Evolutionary conservation across 352 stramenopile genomes (phyloP), one percentile per base, ranked within the genome.

Genomic region (Saprolegnia diclina): DNA sequence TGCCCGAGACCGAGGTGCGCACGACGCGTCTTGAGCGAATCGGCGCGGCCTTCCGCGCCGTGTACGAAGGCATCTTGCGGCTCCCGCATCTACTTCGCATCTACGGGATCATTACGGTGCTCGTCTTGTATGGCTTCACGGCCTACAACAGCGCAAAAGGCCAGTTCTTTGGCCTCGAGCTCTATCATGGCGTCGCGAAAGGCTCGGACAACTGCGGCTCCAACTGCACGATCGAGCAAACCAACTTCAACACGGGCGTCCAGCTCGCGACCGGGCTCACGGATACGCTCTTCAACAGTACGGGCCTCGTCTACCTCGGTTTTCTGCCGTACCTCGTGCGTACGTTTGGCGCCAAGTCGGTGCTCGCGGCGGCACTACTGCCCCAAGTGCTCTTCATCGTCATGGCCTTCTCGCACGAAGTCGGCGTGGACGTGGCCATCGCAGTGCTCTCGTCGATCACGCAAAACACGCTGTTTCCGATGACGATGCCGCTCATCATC

Each of bases 91-190:
- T 73, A 0, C 61, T 89, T 11, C 62, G 69, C 18, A 57, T 83
- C n/a, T 90, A 85, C 63, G 83, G 78, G 56, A 18, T 85, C 9
- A 75, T 88, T 24, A 63, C 85, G 29, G 80, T 88, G 44, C 81
- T 67, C 44, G 66, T 87, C 32, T 68, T 81, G 65, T 88, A 79
- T 65, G 80, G 80, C 6, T 84, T 82, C 64, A 87, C 79, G 14
- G 79, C 79, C 3, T 88, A 88, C 66, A 84, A 84, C 45, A 79
- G 79, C 57, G 85, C 77, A 65, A 88, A 87, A 54, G 79, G 79
- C 0, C 80, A 88, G 56, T 87, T 85, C 37, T 40, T 59, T 19
- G 64, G 48, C 14, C 29, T 42, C 18, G 32, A 59, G 54, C 64
- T 67, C 18, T 67, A 57, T 38, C 22, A 37, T 11, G 61, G 61